phyloP scores from a whole-genome alignment of 108 stramenopile genomes.

The Pseudonitzschia multistriata region DNA sequence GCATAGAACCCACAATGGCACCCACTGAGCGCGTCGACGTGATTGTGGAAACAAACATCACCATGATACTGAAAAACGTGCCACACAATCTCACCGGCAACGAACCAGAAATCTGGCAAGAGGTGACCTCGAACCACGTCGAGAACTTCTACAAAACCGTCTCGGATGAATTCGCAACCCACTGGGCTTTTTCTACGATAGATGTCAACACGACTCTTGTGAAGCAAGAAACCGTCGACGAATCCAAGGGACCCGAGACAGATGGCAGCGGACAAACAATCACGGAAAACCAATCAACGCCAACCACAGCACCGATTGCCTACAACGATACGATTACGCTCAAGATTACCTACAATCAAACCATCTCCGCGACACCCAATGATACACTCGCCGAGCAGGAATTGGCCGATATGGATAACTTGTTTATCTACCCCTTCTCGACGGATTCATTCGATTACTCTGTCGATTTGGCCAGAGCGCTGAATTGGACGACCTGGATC shows the following conservation, averaged over 20 bases:
- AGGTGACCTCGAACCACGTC: conserved; percentile 22
- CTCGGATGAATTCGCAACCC: not conserved
- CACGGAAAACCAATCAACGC: not conserved
- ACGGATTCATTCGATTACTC: conserved; percentile 21
- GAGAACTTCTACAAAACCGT: conserved; percentile 2
- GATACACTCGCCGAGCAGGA: not conserved
- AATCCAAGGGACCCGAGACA: not conserved
- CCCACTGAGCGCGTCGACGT: conserved; percentile 4
- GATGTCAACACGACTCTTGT: conserved; percentile 11
- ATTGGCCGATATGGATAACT: not conserved
- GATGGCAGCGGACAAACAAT: not conserved
- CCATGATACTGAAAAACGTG: conserved; percentile 17
- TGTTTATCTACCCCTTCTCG: conserved; percentile 26
- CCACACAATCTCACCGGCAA: not conserved
- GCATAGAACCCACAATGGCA: not conserved
- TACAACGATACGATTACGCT: not conserved
- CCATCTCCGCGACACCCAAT: not conserved
- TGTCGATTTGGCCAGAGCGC: conserved; percentile 2
- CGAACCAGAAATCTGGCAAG: conserved; percentile 7
- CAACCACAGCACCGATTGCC: not conserved
- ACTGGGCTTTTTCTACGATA: conserved; percentile 9
- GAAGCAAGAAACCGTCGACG: not conserved
- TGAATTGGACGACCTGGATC: conserved; percentile 16
- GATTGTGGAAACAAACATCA: not conserved
- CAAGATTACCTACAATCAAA: not conserved